A percentile compares a stretch with the other conserved stretches of the same genome.
Evolutionary conservation across 495 filamentous ascomycete species (phyloP).

Genomic region (Penicillium egyptiacum): DNA sequence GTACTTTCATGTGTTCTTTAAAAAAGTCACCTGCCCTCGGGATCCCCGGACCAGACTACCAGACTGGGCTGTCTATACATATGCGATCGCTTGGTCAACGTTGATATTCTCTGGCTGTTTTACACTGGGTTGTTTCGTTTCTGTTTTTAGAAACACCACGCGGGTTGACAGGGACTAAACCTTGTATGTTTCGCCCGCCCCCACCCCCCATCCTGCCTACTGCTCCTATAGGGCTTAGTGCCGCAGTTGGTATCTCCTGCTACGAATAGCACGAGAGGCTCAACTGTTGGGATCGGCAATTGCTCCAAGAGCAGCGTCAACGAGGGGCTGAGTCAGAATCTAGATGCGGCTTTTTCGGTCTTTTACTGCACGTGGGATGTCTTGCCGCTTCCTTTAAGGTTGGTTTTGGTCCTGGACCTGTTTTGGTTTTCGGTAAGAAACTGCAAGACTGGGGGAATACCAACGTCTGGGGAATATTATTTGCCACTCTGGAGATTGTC

Average conservation of each 20-base stretch:
- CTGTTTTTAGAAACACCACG: constrained; percentile 22
- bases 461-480: not conserved
- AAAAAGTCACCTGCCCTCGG: not conserved
- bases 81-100: not conserved
- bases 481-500: constrained; percentile 7
- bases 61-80: not conserved
- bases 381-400: not conserved
- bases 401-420: not conserved
- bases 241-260: not conserved
- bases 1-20: not conserved
- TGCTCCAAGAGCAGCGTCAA: not conserved
- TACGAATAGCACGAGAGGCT: constrained; percentile 6
- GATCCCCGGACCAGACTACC: constrained; percentile 2
- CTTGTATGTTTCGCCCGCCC: not conserved
- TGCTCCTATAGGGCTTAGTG: constrained; percentile 9
- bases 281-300: constrained; percentile 3
- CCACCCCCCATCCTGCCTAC: not conserved
- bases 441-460: constrained; percentile 2
- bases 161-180: constrained; percentile 9
- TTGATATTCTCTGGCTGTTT: constrained; percentile 4
- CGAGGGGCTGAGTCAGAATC: not conserved
- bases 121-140: constrained; percentile 7
- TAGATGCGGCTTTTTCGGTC: not conserved
- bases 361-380: not conserved
- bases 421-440: not conserved